These are phyloP conservation scores for Quercus ilex DNA, from an alignment of 306 rosid genomes.

Conservation along the genomic window DNA sequence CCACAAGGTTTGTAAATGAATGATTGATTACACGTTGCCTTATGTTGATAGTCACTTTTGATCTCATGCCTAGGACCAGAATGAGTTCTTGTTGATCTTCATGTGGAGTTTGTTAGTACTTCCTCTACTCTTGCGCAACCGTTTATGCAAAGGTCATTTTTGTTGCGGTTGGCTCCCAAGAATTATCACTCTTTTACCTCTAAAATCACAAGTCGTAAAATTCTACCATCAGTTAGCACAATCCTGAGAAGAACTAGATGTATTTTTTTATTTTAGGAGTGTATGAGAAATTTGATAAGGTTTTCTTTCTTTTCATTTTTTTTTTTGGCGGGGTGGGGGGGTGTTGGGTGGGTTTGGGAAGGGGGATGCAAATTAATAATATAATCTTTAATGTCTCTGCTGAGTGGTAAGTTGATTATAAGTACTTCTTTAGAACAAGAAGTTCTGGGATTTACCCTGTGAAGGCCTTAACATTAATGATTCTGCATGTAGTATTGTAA, in stretches of 20 bases:
- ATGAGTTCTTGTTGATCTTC: neutral
- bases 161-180: neutral
- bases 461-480: neutral
- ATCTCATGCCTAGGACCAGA: neutral
- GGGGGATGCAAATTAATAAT: neutral
- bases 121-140: neutral
- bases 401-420: neutral
- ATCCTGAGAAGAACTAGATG: too few relatives aligned
- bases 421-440: neutral
- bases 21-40: neutral
- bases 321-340: too few relatives aligned
- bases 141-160: neutral
- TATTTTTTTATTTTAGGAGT: too few relatives aligned
- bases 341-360: too few relatives aligned
- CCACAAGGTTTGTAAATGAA: conserved; percentile 58
- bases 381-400: neutral
- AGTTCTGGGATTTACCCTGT: too few relatives aligned
- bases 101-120: neutral
- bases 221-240: neutral
- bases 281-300: too few relatives aligned
- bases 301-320: too few relatives aligned
- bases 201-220: neutral
- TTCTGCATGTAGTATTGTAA: neutral
- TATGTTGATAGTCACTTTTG: neutral
- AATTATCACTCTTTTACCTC: neutral